These are phyloP conservation scores for Neopestalotiopsis sp. DNA, from an alignment of 2,329 filamentous ascomycete genomes.

Conservation along the genomic window DNA sequence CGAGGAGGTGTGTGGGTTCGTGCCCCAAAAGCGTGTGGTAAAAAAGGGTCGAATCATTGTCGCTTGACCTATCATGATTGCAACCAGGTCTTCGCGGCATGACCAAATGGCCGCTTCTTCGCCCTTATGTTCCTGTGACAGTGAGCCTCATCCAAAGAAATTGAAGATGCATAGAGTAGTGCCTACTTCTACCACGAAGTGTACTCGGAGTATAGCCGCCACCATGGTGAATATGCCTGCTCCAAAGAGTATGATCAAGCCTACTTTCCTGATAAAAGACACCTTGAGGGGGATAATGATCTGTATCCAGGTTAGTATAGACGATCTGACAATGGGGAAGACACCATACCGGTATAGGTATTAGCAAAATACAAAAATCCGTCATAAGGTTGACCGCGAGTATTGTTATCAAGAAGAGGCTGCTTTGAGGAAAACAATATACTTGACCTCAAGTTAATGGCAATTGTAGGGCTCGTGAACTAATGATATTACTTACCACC, in stretches of 20 bases:
- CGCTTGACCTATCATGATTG: neutral
- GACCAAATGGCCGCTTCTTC: neutral
- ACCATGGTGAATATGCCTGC: slow-evolving; percentile 2
- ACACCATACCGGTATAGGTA: neutral
- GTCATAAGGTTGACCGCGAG: neutral
- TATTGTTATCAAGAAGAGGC: neutral
- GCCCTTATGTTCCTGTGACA: neutral
- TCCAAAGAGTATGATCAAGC: neutral
- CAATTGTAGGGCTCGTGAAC: neutral
- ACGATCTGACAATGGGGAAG: neutral
- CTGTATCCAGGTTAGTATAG: neutral
- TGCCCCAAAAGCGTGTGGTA: neutral
- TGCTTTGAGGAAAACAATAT: neutral
- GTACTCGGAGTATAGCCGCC: neutral
- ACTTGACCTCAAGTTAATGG: neutral
- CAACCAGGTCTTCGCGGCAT: neutral
- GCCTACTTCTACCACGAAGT: neutral
- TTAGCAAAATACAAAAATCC: neutral
- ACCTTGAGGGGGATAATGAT: neutral
- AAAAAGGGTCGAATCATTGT: neutral
- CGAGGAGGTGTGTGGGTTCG: neutral
- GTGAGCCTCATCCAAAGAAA: neutral
- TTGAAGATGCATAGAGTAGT: neutral
- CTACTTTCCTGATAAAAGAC: neutral
- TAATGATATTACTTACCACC: neutral